Evolutionary conservation across 2,329 filamentous ascomycete species (phyloP).

Genomic region (Lachnellula subtilissima): DNA sequence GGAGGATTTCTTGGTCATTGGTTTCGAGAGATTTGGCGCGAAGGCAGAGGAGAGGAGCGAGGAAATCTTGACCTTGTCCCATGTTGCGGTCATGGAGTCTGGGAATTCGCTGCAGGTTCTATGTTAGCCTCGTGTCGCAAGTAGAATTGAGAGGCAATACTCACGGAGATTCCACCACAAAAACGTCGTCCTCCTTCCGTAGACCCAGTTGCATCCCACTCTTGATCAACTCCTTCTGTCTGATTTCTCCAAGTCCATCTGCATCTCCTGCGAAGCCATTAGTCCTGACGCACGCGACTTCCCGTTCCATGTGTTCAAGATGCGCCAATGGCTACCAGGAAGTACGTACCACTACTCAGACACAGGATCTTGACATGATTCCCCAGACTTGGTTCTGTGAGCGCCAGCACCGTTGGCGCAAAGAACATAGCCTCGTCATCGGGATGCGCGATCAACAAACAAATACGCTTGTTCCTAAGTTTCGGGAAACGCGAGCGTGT

Average conservation of each 20-base stretch:
- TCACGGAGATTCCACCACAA: constrained; percentile 75
- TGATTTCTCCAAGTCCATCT: constrained; percentile 76
- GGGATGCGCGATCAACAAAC: constrained; percentile 90
- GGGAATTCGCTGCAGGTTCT: constrained; percentile 57
- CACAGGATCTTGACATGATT: constrained; percentile 96
- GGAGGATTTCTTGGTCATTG: constrained; percentile 27
- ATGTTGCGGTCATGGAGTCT: constrained; percentile 79
- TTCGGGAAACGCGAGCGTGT: constrained; percentile 52
- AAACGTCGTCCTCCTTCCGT: constrained; percentile 69
- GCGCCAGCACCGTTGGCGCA: constrained; percentile 77
- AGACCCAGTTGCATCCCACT: constrained; percentile 75
- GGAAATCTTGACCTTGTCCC: constrained; percentile 68
- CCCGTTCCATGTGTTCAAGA: background rate
- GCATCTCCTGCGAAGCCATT: constrained; percentile 59
- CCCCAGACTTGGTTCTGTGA: constrained; percentile 71
- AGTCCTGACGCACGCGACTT: constrained; percentile 3
- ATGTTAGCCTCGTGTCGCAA: constrained; percentile 5
- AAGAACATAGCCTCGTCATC: constrained; percentile 99
- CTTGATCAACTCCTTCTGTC: constrained; percentile 77
- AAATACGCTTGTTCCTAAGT: constrained; percentile 78
- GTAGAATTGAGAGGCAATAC: constrained; percentile 27
- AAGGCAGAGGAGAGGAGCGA: constrained; percentile 68
- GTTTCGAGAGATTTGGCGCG: constrained; percentile 55
- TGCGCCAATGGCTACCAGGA: background rate
- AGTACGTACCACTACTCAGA: constrained; percentile 67